phyloP scores from a whole-genome alignment of 2,329 filamentous ascomycete genomes.

The Knoxdaviesia capensis region DNA sequence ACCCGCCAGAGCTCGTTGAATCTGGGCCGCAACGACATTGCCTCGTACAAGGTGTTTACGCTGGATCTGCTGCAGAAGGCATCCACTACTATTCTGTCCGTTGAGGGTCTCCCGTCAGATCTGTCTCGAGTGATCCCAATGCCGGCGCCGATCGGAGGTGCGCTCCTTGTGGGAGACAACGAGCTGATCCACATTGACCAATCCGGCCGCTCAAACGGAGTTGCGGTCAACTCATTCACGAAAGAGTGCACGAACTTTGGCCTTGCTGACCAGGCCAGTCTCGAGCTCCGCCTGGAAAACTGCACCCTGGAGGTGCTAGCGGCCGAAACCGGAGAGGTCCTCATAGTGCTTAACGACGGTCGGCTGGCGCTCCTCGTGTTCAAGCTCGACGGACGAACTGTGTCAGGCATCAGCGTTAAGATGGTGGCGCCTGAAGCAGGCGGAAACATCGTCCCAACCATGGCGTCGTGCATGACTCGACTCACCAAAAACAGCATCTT shows the following conservation, averaged over 20 bases:
- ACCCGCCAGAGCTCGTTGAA: slow-evolving; percentile 52
- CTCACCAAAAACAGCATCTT: slow-evolving; percentile 56
- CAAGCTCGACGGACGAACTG: slow-evolving; percentile 72
- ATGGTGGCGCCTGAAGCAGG: slow-evolving; percentile 42
- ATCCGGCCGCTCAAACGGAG: slow-evolving; percentile 78
- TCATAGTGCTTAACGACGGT: slow-evolving; percentile 65
- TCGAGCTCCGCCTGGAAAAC: slow-evolving; percentile 63
- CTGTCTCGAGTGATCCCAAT: slow-evolving; percentile 66
- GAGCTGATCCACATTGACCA: slow-evolving; percentile 92
- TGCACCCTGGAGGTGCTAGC: slow-evolving; percentile 61
- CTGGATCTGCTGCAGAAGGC: slow-evolving; percentile 83
- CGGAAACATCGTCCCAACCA: slow-evolving; percentile 37
- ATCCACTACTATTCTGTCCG: slow-evolving; percentile 79
- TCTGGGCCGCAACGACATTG: slow-evolving; percentile 64
- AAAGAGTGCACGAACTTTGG: slow-evolving; percentile 66
- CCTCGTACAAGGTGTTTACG: slow-evolving; percentile 88
- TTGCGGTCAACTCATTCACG: slow-evolving; percentile 82
- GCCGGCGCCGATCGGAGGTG: slow-evolving; percentile 71
- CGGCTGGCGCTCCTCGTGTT: slow-evolving; percentile 60
- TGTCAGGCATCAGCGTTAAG: slow-evolving; percentile 66
- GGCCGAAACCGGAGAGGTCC: slow-evolving; percentile 57
- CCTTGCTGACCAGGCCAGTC: slow-evolving; percentile 66
- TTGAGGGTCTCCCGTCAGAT: slow-evolving; percentile 70
- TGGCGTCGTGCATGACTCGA: slow-evolving; percentile 48
- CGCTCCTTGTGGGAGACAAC: slow-evolving; percentile 69